Percentiles rank a stretch among this genome's conserved stretches.
phyloP scores from a whole-genome alignment of 2,329 filamentous ascomycete species.

The Pyrenophora teres region DNA sequence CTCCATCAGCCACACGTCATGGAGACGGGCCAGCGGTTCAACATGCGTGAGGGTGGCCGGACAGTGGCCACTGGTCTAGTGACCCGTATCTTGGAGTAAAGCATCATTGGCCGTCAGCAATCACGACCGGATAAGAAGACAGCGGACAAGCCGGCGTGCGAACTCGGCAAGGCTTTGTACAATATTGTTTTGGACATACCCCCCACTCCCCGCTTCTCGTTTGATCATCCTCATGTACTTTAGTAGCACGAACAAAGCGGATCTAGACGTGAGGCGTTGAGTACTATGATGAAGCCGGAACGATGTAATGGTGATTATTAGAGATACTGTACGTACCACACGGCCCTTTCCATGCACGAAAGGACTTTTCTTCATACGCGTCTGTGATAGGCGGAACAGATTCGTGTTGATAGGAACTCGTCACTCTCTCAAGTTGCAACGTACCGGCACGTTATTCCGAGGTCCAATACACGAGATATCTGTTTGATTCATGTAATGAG shows the following conservation, averaged over 20 bases:
- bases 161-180: slow-evolving; percentile 25
- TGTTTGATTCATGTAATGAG: no score
- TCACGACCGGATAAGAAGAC: not conserved
- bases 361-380: no score
- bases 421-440: no score
- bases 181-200: slow-evolving; percentile 26
- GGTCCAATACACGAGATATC: no score
- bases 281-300: slow-evolving; percentile 21
- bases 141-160: slow-evolving; percentile 13
- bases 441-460: no score
- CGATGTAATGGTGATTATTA: slow-evolving; percentile 24
- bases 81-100: slow-evolving; percentile 45
- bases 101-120: not conserved
- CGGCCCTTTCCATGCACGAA: no score
- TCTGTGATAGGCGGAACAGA: no score
- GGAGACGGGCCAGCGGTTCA: slow-evolving; percentile 93
- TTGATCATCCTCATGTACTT: slow-evolving; percentile 32
- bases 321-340: not conserved
- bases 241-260: slow-evolving; percentile 28
- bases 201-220: slow-evolving; percentile 33
- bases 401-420: no score
- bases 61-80: slow-evolving; percentile 49
- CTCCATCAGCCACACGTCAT: slow-evolving; percentile 85
- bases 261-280: slow-evolving; percentile 30
- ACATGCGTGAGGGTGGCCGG: slow-evolving; percentile 94